These are phyloP conservation scores for Penicillium antarcticum DNA, from an alignment of 495 filamentous ascomycete species.

Conservation along the genomic window DNA sequence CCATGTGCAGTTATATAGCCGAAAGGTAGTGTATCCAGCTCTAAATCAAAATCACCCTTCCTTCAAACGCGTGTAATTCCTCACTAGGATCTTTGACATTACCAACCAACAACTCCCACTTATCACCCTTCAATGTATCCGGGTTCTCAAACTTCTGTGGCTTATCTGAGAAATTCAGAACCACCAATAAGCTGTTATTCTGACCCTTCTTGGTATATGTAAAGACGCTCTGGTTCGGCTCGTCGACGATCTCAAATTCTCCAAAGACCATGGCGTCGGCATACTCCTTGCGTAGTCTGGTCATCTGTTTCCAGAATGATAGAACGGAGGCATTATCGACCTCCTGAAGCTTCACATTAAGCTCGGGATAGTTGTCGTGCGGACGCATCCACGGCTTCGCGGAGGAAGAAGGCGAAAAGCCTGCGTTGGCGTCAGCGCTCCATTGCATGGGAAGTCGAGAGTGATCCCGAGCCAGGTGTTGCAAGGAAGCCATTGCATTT, in stretches of 20 bases:
- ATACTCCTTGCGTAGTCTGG: conserved; percentile 34
- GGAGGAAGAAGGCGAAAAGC: conserved; percentile 40
- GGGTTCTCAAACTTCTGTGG: conserved; percentile 1
- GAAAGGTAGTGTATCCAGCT: not conserved
- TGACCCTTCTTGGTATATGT: conserved; percentile 21
- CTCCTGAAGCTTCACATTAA: conserved; percentile 50
- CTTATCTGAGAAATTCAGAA: conserved; percentile 2
- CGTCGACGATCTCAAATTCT: conserved; percentile 6
- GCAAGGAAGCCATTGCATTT: conserved; percentile 35
- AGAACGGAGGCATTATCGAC: conserved; percentile 35
- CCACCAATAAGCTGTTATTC: not conserved
- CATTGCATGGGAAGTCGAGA: conserved; percentile 62
- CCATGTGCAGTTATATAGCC: not conserved
- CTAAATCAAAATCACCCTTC: conserved; percentile 3
- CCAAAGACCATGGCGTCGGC: conserved; percentile 40
- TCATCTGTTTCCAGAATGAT: conserved; percentile 44
- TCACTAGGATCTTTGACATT: conserved; percentile 1
- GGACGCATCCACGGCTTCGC: conserved; percentile 57
- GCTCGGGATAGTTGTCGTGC: conserved; percentile 47
- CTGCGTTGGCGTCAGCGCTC: conserved; percentile 48
- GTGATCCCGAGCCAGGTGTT: conserved; percentile 57
- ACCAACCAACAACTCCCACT: conserved; percentile 4
- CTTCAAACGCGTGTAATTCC: conserved; percentile 4
- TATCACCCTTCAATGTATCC: not conserved
- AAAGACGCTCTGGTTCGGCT: conserved; percentile 36